phyloP scores from a whole-genome alignment of 1,284 basidiomycete species.

The Ganoderma leucocontextum region DNA sequence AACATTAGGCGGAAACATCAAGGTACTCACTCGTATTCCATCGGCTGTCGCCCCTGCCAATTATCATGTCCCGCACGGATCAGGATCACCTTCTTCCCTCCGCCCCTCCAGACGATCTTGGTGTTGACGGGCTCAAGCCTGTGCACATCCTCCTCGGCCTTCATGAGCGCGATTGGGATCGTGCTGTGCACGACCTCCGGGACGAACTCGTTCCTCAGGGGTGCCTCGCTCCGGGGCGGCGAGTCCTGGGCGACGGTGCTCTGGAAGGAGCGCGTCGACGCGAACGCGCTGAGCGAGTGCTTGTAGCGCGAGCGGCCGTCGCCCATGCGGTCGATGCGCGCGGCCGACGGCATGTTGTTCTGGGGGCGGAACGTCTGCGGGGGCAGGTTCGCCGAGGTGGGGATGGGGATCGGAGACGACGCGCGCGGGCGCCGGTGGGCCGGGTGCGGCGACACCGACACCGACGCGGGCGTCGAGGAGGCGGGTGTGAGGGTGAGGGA shows the following conservation, averaged over 20 bases:
- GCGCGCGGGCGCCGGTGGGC: slow-evolving; percentile 50
- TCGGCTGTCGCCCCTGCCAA: slow-evolving; percentile 70
- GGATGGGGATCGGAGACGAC: slow-evolving; percentile 52
- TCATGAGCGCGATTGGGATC: slow-evolving; percentile 64
- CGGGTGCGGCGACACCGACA: slow-evolving; percentile 51
- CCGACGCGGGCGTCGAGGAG: slow-evolving; percentile 46
- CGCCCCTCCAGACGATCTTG: slow-evolving; percentile 70
- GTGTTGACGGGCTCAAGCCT: slow-evolving; percentile 55
- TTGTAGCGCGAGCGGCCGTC: slow-evolving; percentile 39
- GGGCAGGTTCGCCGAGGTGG: slow-evolving; percentile 54
- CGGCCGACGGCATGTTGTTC: slow-evolving; percentile 45
- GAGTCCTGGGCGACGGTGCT: slow-evolving; percentile 43
- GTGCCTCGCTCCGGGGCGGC: slow-evolving; percentile 37
- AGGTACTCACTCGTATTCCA: slow-evolving; percentile 66
- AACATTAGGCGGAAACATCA: slow-evolving; percentile 12
- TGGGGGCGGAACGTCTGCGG: slow-evolving; percentile 43
- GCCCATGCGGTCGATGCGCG: slow-evolving; percentile 39
- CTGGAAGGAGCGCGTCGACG: slow-evolving; percentile 54
- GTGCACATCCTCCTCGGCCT: slow-evolving; percentile 44
- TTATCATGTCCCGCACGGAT: slow-evolving; percentile 76
- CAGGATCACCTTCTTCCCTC: slow-evolving; percentile 66
- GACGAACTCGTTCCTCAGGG: slow-evolving; percentile 48
- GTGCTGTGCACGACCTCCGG: slow-evolving; percentile 68
- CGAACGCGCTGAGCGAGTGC: slow-evolving; percentile 47
- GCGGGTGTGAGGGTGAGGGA: slow-evolving; percentile 62